Conservation (phyloP, 2,329 filamentous ascomycete genomes). For the Penicillium fuscoglaucum region DNA sequence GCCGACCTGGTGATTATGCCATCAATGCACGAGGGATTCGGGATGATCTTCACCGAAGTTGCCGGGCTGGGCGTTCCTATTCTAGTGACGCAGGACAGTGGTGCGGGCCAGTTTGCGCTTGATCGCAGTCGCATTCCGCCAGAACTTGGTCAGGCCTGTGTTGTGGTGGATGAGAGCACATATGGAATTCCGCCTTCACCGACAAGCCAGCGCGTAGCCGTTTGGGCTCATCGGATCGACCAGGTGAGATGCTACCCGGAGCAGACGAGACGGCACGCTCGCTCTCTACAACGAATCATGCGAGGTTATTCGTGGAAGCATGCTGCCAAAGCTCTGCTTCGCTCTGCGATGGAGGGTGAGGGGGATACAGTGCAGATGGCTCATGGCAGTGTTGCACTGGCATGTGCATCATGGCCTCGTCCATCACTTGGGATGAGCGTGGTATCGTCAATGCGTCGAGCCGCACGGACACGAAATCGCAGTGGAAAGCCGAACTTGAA, state of each 20-base stretch:
- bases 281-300: conserved; percentile 1
- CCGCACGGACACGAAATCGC: neutral
- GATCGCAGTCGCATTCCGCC: conserved; percentile 2
- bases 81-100: conserved; percentile 1
- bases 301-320: conserved; percentile 2
- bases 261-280: conserved; percentile 2
- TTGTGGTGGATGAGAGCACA: conserved; percentile 2
- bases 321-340: neutral
- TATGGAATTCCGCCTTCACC: neutral
- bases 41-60: conserved; percentile 3
- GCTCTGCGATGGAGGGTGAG: conserved; percentile 1
- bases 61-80: neutral
- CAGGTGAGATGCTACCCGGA: conserved; percentile 2
- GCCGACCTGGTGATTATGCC: conserved; percentile 2
- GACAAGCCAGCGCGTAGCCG: neutral
- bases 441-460: conserved; percentile 1
- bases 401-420: neutral
- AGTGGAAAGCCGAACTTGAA: neutral
- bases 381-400: neutral
- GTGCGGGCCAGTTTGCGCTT: conserved; percentile 1
- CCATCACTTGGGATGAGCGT: conserved; percentile 2
- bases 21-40: conserved; percentile 4
- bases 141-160: neutral
- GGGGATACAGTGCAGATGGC: conserved; percentile 4
- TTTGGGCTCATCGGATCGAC: conserved; percentile 5